Conservation (phyloP, 345 rosid species). For the Moringa oleifera region DNA sequence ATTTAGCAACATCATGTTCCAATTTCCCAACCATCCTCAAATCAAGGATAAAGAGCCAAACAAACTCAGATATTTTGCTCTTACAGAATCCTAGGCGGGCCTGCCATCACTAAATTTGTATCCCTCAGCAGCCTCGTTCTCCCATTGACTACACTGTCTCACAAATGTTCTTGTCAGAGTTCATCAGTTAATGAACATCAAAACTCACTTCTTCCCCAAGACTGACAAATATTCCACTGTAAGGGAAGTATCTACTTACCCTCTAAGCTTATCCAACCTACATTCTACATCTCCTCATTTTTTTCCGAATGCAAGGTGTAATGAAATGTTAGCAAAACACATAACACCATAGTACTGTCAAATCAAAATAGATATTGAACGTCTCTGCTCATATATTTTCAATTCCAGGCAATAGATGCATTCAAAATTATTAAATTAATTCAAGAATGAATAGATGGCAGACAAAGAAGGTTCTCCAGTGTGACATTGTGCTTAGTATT, state of each 20-base stretch:
- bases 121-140: not conserved
- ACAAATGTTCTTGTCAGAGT: not conserved
- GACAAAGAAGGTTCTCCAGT: not conserved
- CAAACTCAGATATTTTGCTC: not conserved
- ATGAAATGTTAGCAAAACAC: not conserved
- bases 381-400: no score
- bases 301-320: not conserved
- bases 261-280: not conserved
- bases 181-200: not conserved
- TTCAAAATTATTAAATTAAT: no score
- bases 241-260: not conserved
- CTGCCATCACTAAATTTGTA: not conserved
- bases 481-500: not conserved
- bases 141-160: not conserved
- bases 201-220: not conserved
- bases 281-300: not conserved
- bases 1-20: not conserved
- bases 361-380: no score
- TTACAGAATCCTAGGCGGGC: not conserved
- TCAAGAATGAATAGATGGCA: not conserved
- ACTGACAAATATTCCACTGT: not conserved
- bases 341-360: no score
- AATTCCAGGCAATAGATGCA: not conserved
- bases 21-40: no score
- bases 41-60: no score